Evolutionary conservation across 106 monocot species (phyloP).

Genomic region (Triglochin maritima): DNA sequence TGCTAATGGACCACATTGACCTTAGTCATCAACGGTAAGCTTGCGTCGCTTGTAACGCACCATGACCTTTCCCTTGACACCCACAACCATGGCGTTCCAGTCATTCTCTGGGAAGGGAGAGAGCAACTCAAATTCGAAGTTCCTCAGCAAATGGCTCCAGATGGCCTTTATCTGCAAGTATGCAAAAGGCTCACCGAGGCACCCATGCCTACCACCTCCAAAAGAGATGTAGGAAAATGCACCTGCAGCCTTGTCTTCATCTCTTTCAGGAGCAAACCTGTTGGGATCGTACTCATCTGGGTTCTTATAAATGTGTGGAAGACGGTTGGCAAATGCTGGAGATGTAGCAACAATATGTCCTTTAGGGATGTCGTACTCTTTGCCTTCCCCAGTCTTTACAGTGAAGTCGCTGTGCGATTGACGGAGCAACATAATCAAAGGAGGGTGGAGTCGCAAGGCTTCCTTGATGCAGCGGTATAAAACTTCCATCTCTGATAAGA

Average conservation of each 20-base stretch:
- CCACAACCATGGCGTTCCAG: slow-evolving; percentile 97
- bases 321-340: slow-evolving; percentile 84
- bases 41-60: slow-evolving; percentile 71
- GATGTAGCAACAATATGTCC: slow-evolving; percentile 85
- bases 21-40: slow-evolving; percentile 29
- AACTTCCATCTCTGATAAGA: slow-evolving; percentile 82
- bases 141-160: slow-evolving; percentile 82
- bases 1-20: too few relatives aligned
- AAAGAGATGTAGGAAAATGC: slow-evolving; percentile 89
- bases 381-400: slow-evolving; percentile 68
- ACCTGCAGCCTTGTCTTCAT: slow-evolving; percentile 91
- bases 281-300: slow-evolving; percentile 78
- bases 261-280: slow-evolving; percentile 58
- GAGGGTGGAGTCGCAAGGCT: slow-evolving; percentile 82
- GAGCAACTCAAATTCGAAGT: slow-evolving; percentile 84
- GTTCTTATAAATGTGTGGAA: slow-evolving; percentile 65
- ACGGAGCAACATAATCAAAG: slow-evolving; percentile 80
- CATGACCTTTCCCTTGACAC: slow-evolving; percentile 83
- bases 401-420: slow-evolving; percentile 73
- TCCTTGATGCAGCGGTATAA: slow-evolving; percentile 93
- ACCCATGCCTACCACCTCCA: slow-evolving; percentile 87
- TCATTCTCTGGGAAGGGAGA: slow-evolving; percentile 84
- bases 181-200: slow-evolving; percentile 90
- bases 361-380: slow-evolving; percentile 70
- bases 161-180: slow-evolving; percentile 96